Percentiles rank a stretch among this genome's conserved stretches.
These are phyloP conservation scores for Arthrobotrys pseudoclavata DNA, from an alignment of 2,329 filamentous ascomycete species.

Conservation along the genomic window DNA sequence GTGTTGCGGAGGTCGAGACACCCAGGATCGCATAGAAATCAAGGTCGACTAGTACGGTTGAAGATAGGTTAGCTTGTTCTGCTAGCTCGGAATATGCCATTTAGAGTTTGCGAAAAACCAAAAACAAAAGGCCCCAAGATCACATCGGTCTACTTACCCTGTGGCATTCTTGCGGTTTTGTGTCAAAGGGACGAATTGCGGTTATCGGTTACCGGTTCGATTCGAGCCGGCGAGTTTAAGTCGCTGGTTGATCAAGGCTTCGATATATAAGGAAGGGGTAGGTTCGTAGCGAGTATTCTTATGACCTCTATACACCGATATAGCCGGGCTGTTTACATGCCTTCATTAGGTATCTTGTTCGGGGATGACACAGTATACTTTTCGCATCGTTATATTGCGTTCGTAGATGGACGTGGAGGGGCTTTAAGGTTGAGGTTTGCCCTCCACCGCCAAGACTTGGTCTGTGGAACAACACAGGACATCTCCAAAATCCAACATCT, in stretches of 20 bases:
- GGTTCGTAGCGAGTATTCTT: slow-evolving; percentile 4
- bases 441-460: slow-evolving; percentile 20
- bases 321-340: slow-evolving; percentile 14
- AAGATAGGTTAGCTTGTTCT: not conserved
- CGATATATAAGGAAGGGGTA: not conserved
- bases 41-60: slow-evolving; percentile 30
- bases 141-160: slow-evolving; percentile 25
- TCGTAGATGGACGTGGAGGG: not conserved
- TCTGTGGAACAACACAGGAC: not conserved
- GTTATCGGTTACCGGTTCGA: not conserved
- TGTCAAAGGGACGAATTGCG: not conserved
- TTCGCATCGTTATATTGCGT: slow-evolving; percentile 1
- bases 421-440: slow-evolving; percentile 8
- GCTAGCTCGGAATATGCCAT: not conserved
- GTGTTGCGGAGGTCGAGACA: slow-evolving; percentile 78
- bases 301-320: slow-evolving; percentile 1
- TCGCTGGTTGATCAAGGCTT: slow-evolving; percentile 2
- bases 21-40: slow-evolving; percentile 76
- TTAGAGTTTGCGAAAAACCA: not conserved
- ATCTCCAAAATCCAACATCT: slow-evolving; percentile 3
- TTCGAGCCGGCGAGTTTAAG: not conserved
- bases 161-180: slow-evolving; percentile 28
- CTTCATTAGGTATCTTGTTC: not conserved
- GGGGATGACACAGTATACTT: slow-evolving; percentile 45
- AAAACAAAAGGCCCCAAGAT: not conserved